These are phyloP conservation scores for Jackrogersella minutella DNA, from an alignment of 495 filamentous ascomycete species.

Conservation along the genomic window DNA sequence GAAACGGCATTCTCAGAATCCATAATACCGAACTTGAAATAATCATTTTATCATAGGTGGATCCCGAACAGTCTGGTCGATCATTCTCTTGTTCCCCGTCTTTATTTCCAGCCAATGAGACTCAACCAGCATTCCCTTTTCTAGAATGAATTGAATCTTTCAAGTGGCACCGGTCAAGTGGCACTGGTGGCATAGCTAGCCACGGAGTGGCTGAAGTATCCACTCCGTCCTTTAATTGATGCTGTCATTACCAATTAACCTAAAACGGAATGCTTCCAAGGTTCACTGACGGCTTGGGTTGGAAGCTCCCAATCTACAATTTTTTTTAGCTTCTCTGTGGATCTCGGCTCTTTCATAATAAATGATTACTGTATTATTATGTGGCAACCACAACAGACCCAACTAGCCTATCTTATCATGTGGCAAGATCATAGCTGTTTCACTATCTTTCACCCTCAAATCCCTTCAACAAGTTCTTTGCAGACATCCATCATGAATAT, in stretches of 20 bases:
- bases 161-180: neutral
- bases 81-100: constrained; percentile 10
- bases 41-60: constrained; percentile 15
- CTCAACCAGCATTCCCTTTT: constrained; percentile 26
- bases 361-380: constrained; percentile 28
- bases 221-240: constrained; percentile 22
- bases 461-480: neutral
- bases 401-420: constrained; percentile 8
- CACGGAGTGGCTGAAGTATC: constrained; percentile 21
- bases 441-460: neutral
- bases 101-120: constrained; percentile 20
- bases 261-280: constrained; percentile 12
- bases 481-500: neutral
- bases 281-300: too few species aligned
- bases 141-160: constrained; percentile 33
- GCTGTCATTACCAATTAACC: constrained; percentile 4
- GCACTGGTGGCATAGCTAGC: neutral
- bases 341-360: constrained; percentile 2
- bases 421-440: constrained; percentile 28
- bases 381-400: constrained; percentile 6
- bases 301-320: too few species aligned
- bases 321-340: neutral
- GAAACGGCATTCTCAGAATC: constrained; percentile 30
- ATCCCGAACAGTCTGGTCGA: constrained; percentile 26
- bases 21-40: constrained; percentile 19